Conservation (phyloP, 306 rosid species). For the Castanospermum australe region DNA sequence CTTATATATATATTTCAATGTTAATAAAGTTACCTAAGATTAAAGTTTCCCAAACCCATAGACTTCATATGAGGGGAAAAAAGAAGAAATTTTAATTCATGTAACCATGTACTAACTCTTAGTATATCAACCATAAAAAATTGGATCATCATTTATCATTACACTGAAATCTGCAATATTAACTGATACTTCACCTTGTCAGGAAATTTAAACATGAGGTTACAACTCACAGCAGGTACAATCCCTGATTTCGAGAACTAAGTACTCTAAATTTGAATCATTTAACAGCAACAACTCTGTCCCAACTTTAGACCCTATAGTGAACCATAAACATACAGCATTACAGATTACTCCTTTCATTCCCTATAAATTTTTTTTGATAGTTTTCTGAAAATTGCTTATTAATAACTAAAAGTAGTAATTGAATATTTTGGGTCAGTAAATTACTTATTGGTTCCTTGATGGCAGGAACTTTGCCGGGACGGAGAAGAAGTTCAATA, state of each 20-base stretch:
- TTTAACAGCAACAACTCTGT: neutral
- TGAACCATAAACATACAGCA: neutral
- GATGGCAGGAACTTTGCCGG: neutral
- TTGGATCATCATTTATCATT: neutral
- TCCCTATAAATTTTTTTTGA: too few relatives aligned
- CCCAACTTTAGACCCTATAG: neutral
- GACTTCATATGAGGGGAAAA: neutral
- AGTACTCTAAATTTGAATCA: neutral
- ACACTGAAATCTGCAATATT: neutral
- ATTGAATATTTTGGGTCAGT: neutral
- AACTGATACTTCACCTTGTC: neutral
- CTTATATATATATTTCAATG: neutral
- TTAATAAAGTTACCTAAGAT: neutral
- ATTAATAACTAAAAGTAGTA: neutral
- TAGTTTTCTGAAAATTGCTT: neutral
- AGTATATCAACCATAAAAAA: neutral
- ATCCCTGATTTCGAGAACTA: neutral
- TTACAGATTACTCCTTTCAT: neutral
- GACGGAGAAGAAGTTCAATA: neutral
- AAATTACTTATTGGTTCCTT: neutral
- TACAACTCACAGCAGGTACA: neutral
- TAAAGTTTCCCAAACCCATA: neutral
- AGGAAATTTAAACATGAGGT: neutral
- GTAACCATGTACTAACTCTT: neutral
- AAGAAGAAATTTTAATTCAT: neutral